Evolutionary conservation across 768 basidiomycete genomes (phyloP), one percentile per base, ranked within the genome.

Genomic region (Hemileccinum rubropunctum): DNA sequence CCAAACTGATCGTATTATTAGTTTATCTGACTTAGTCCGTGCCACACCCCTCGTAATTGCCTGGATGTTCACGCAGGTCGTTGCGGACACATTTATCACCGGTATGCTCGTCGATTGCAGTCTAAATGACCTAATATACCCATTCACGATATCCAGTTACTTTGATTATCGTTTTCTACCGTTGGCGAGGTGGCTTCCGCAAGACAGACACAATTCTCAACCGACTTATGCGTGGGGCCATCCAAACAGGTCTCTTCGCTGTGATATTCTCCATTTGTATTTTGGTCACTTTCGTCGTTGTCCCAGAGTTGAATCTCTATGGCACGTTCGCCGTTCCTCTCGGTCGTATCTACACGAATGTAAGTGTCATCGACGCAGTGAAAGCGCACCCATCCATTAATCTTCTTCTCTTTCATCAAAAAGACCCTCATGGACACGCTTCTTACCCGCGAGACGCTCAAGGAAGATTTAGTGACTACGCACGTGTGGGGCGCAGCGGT

Each of bases 231-330:
- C 76, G 76, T 43, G 78, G 79, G 18, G 77, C 79, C 11, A 62
- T 81, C 28, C 78, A 79, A 53, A 80, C 80, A 6, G 79, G 80
- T 36, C 52, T 78, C 6, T 80, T 80, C 50, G 76, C 73, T 8
- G 73, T 75, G 0, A 63, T 78, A 1, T 79, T 81, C 45, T 77
- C 79, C 8, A 53, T 80, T 26, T 75, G 69, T 1, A 77, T 79
- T 57, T 58, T 82, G 26, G 70, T 79, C 38, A 56, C 65, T 0
- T 70, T 70, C 51, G 11, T 64, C 7, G 43, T 48, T 21, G 52
- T 59, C n/a, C 65, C 63, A 1, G 57, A 54, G 12, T 67, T 69
- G 5, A 70, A 64, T 27, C 39, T 72, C 0, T 73, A 68, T 32
- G 53, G 62, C 15, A 66, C 74, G 58, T 75, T 77, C 40, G 61